Conservation (phyloP, 169 alveolate genomes). For the Perkinsus marinus region DNA sequence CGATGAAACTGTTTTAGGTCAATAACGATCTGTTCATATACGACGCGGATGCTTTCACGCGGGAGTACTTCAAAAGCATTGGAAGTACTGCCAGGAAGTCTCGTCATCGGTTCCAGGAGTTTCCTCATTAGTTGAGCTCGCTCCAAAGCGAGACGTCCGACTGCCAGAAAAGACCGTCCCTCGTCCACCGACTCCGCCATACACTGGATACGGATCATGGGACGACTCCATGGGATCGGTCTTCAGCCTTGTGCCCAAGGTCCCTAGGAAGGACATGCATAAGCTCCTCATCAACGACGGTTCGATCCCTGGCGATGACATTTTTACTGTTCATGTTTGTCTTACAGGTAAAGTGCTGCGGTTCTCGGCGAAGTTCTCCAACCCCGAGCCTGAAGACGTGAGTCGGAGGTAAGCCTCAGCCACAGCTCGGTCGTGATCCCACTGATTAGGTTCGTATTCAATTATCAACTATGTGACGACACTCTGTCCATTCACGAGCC, state of each 20-base stretch:
- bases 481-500: not conserved
- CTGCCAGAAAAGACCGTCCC: slow-evolving; percentile 10
- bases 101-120: not conserved
- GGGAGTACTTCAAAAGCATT: slow-evolving; percentile 6
- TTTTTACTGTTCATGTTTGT: not conserved
- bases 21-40: slow-evolving; percentile 1
- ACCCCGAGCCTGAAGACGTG: not conserved
- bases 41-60: slow-evolving; percentile 18
- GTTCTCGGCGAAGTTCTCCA: not conserved
- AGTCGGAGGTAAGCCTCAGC: not conserved
- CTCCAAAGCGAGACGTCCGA: slow-evolving; percentile 4
- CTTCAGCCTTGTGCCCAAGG: slow-evolving; percentile 2
- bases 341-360: slow-evolving; percentile 1
- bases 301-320: not conserved
- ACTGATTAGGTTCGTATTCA: slow-evolving; percentile 1
- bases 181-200: slow-evolving; percentile 16
- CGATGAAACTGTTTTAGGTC: no score
- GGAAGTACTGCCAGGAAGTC: not conserved
- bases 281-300: slow-evolving; percentile 16
- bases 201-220: slow-evolving; percentile 19
- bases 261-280: slow-evolving; percentile 12
- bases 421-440: not conserved
- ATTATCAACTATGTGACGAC: slow-evolving; percentile 11
- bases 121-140: not conserved
- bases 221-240: slow-evolving; percentile 12